Conservation (phyloP, 148 eudicot species). For the Pharnaceum exiguum region DNA sequence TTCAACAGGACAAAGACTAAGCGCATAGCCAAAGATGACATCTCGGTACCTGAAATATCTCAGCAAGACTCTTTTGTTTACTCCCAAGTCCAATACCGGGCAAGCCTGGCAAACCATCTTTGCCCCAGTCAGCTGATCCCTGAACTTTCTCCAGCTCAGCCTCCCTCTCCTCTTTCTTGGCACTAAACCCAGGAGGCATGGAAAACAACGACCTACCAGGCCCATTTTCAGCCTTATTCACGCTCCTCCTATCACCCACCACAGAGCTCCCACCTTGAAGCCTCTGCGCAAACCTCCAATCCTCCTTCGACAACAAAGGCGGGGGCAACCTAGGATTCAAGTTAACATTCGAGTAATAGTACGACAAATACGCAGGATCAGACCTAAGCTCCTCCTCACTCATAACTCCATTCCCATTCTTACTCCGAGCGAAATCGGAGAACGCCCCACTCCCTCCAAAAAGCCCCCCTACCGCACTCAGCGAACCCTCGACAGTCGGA, state of each 20-base stretch:
- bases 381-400: constrained; percentile 96
- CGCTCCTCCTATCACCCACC: constrained; percentile 75
- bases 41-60: constrained; percentile 77
- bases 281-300: constrained; percentile 81
- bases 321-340: constrained; percentile 95
- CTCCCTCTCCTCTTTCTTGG: constrained; percentile 77
- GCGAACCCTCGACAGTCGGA: constrained; percentile 93
- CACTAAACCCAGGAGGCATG: constrained; percentile 84
- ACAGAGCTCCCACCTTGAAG: constrained; percentile 82
- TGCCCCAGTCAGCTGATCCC: constrained; percentile 82
- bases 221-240: constrained; percentile 52
- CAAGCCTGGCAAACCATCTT: constrained; percentile 90
- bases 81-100: constrained; percentile 87
- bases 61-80: constrained; percentile 91
- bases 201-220: constrained; percentile 50
- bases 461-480: constrained; percentile 81
- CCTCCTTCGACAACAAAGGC: constrained; percentile 81
- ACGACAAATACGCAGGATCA: constrained; percentile 83
- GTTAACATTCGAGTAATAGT: constrained; percentile 82
- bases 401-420: constrained; percentile 49
- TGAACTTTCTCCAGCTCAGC: constrained; percentile 43
- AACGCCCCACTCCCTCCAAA: constrained; percentile 39
- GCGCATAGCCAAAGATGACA: neutral
- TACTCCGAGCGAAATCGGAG: constrained; percentile 43
- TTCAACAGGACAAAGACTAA: neutral